These are phyloP conservation scores for Nakazawaea ishiwadae DNA, from an alignment of 805 yeast species.

Conservation along the genomic window DNA sequence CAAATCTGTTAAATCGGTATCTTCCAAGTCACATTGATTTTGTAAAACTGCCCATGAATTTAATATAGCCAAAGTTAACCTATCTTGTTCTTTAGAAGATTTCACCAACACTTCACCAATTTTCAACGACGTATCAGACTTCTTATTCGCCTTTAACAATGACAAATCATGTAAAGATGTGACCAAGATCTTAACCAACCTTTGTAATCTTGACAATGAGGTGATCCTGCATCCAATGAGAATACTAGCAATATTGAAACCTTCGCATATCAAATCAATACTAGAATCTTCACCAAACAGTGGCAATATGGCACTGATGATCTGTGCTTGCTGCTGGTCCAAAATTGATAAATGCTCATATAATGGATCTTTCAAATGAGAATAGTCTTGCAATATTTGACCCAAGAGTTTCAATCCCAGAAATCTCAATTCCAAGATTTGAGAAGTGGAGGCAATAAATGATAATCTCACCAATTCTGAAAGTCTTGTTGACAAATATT, in stretches of 20 bases:
- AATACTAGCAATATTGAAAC: conserved; percentile 73
- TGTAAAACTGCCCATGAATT: conserved; percentile 72
- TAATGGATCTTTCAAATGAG: conserved; percentile 63
- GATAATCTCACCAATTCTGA: conserved; percentile 73
- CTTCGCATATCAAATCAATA: conserved; percentile 68
- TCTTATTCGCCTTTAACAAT: conserved; percentile 16
- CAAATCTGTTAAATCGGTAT: conserved; percentile 42
- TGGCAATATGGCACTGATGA: conserved; percentile 83
- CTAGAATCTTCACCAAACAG: conserved; percentile 74
- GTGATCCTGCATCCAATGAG: conserved; percentile 62
- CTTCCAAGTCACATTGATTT: conserved; percentile 24
- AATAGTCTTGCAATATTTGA: conserved; percentile 54
- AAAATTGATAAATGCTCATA: conserved; percentile 66
- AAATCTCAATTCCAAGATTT: conserved; percentile 53
- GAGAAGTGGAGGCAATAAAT: conserved; percentile 76
- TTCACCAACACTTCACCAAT: conserved; percentile 53
- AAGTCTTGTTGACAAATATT: conserved; percentile 38
- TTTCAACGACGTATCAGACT: conserved; percentile 35
- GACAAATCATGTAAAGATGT: conserved; percentile 59
- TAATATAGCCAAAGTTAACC: conserved; percentile 54
- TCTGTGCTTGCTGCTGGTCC: conserved; percentile 94
- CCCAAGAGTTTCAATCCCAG: conserved; percentile 66
- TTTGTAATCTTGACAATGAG: conserved; percentile 39
- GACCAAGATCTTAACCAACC: conserved; percentile 62
- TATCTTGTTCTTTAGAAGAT: conserved; percentile 41